A percentile compares a stretch with the other conserved stretches of the same genome.
phyloP scores from a whole-genome alignment of 2,329 filamentous ascomycete species.

The Claviceps cyperi region DNA sequence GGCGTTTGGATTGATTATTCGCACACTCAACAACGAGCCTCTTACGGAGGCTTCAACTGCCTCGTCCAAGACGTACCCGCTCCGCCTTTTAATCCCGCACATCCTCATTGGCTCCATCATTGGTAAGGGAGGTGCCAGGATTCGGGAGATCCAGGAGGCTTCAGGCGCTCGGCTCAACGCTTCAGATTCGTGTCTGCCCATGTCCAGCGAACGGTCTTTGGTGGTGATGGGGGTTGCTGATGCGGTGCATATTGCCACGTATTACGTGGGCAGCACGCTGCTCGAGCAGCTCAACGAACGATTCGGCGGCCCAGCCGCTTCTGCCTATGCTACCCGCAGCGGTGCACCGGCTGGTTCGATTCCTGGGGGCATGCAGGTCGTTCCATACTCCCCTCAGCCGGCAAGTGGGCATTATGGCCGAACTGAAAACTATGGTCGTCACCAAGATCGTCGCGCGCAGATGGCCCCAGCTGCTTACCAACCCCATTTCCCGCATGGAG shows the following conservation, averaged over 20 bases:
- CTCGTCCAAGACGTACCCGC: conserved; percentile 92
- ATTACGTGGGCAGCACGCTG: conserved; percentile 96
- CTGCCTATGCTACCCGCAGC: conserved; percentile 92
- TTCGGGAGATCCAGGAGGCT: conserved; percentile 95
- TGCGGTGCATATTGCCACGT: conserved; percentile 95
- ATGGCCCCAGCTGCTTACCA: conserved; percentile 59
- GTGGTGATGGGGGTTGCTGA: conserved; percentile 96
- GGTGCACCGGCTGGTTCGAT: conserved; percentile 87
- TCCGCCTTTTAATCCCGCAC: conserved; percentile 88
- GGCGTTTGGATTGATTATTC: conserved; percentile 96
- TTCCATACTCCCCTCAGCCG: conserved; percentile 92
- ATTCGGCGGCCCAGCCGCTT: conserved; percentile 88
- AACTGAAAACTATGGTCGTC: conserved; percentile 66
- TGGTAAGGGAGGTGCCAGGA: conserved; percentile 87
- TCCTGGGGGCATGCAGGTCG: conserved; percentile 95
- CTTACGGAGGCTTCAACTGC: conserved; percentile 76
- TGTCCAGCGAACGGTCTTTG: conserved; percentile 93
- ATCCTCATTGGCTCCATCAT: conserved; percentile 98
- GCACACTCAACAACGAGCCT: conserved; percentile 93
- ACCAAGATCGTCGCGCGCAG: conserved; percentile 58
- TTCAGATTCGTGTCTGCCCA: conserved; percentile 82
- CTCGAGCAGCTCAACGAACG: conserved; percentile 94
- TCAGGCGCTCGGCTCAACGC: conserved; percentile 94
- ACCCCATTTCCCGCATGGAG: conserved; percentile 54
- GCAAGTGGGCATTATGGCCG: conserved; percentile 86